Conservation (phyloP, 495 filamentous ascomycete genomes). For the Friedmanniomyces simplex region DNA sequence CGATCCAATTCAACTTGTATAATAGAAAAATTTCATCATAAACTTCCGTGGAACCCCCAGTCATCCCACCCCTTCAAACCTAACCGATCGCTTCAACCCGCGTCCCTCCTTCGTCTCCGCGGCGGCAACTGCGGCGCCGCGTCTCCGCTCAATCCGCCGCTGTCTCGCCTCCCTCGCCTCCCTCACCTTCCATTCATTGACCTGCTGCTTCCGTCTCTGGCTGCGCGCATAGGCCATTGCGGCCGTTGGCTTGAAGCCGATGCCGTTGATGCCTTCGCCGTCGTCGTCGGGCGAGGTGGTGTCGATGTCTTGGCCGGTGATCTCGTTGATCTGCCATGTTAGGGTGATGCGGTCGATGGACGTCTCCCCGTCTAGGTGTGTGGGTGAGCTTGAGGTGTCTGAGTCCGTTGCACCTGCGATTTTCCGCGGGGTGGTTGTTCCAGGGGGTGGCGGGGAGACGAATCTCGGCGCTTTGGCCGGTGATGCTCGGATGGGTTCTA, state of each 20-base stretch:
- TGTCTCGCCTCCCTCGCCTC: constrained; percentile 70
- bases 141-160: constrained; percentile 11
- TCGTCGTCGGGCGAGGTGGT: constrained; percentile 33
- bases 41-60: neutral
- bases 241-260: constrained; percentile 83
- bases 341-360: neutral
- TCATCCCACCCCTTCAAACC: constrained; percentile 1
- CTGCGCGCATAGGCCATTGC: constrained; percentile 67
- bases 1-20: neutral
- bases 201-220: constrained; percentile 67
- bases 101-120: neutral
- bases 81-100: neutral
- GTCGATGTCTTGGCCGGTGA: constrained; percentile 58
- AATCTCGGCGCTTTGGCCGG: neutral
- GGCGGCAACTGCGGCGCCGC: neutral
- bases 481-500: neutral
- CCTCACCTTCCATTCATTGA: constrained; percentile 70
- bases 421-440: neutral
- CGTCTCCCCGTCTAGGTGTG: neutral
- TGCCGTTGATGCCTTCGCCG: constrained; percentile 50
- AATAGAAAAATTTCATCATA: neutral
- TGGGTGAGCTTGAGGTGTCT: neutral
- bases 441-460: neutral
- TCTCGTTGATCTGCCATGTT: constrained; percentile 77
- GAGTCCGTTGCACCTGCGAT: neutral